Evolutionary conservation across 768 basidiomycete species (phyloP).

Genomic region (Termitomyces sp.): DNA sequence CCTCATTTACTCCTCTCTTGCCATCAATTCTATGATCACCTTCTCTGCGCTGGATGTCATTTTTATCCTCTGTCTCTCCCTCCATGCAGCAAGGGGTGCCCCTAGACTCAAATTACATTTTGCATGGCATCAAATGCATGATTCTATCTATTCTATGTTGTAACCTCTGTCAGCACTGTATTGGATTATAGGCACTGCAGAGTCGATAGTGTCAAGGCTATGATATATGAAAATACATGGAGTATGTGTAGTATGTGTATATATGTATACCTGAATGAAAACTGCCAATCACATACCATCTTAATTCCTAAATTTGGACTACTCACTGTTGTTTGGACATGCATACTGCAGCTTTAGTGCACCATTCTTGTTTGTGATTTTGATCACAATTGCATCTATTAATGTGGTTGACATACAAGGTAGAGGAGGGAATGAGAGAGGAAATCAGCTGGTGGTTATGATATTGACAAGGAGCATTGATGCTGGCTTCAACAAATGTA

Average conservation of each 20-base stretch:
- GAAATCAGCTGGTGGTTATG: no score
- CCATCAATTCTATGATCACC: conserved; percentile 30
- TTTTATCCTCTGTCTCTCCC: conserved; percentile 6
- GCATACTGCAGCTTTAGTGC: no score
- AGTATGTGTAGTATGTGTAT: conserved; percentile 36
- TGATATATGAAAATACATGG: conserved; percentile 77
- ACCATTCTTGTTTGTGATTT: no score
- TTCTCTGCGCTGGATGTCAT: conserved; percentile 20
- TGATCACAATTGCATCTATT: no score
- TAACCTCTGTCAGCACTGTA: conserved; percentile 65
- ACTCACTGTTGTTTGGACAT: no score
- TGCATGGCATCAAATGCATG: conserved; percentile 27
- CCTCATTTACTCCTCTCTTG: conserved; percentile 27
- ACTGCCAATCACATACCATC: no score
- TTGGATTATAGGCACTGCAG: conserved; percentile 76
- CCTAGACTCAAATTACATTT: conserved; percentile 17
- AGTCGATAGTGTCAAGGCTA: conserved; percentile 56
- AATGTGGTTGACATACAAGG: no score
- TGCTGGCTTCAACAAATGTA: no score
- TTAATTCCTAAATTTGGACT: no score
- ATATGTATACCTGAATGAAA: background rate
- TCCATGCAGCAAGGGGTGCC: conserved; percentile 11
- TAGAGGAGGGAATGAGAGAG: no score
- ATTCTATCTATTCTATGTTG: conserved; percentile 62
- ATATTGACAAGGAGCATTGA: no score